Conservation (phyloP, 352 stramenopile genomes). For the Saprolegnia diclina region DNA sequence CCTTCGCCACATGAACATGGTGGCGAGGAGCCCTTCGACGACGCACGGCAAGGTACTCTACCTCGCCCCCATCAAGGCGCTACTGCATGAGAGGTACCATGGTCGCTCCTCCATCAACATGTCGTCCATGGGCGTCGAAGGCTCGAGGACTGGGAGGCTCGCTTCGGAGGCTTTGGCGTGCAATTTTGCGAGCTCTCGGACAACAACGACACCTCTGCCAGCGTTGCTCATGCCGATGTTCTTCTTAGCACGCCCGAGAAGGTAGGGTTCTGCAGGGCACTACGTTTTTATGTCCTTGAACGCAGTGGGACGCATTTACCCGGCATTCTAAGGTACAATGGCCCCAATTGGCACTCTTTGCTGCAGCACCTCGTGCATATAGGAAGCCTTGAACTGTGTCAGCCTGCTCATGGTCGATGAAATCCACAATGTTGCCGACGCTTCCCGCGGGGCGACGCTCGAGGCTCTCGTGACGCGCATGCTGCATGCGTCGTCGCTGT, state of each 20-base stretch:
- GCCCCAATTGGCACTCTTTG: not conserved
- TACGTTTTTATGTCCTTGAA: not conserved
- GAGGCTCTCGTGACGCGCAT: slow-evolving; percentile 17
- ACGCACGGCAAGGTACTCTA: slow-evolving; percentile 37
- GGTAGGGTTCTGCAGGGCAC: slow-evolving; percentile 21
- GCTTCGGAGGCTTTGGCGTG: slow-evolving; percentile 38
- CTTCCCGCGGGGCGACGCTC: not conserved
- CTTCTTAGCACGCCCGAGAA: slow-evolving; percentile 45
- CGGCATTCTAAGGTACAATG: slow-evolving; percentile 26
- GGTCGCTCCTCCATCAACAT: not conserved
- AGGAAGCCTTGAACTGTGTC: slow-evolving; percentile 25
- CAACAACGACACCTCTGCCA: slow-evolving; percentile 21
- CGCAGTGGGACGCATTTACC: slow-evolving; percentile 41
- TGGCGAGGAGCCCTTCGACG: not conserved
- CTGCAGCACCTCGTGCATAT: not conserved
- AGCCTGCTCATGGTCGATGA: slow-evolving; percentile 37
- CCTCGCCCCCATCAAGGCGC: slow-evolving; percentile 40
- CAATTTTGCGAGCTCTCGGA: slow-evolving; percentile 40
- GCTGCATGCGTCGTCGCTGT: not conserved
- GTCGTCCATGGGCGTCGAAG: slow-evolving; percentile 16
- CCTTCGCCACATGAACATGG: slow-evolving; percentile 33
- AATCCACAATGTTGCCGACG: slow-evolving; percentile 12
- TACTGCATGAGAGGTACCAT: slow-evolving; percentile 43
- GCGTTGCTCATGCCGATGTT: slow-evolving; percentile 30
- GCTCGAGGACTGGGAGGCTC: slow-evolving; percentile 34